Percentiles rank a stretch among this genome's conserved stretches.
phyloP scores from a whole-genome alignment of 2,329 filamentous ascomycete genomes.

The Amphichorda felina region DNA sequence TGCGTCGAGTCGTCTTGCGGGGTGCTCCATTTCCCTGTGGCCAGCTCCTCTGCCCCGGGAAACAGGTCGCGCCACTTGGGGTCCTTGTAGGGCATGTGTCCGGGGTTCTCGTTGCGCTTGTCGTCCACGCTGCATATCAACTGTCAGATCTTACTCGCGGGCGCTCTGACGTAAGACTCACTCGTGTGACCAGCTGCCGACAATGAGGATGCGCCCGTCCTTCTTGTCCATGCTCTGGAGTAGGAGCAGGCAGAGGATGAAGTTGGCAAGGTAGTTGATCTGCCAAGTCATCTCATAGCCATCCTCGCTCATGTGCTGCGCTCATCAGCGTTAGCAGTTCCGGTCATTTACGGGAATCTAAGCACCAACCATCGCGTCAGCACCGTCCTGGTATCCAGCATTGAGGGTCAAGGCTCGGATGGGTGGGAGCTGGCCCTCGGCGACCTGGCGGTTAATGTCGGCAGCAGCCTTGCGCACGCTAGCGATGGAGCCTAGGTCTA shows the following conservation, averaged over 20 bases:
- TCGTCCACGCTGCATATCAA: slow-evolving; percentile 16
- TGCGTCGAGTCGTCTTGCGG: too few relatives aligned
- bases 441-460: slow-evolving; percentile 15
- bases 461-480: slow-evolving; percentile 13
- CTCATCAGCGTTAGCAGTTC: too few relatives aligned
- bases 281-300: slow-evolving; percentile 20
- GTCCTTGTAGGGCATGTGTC: too few relatives aligned
- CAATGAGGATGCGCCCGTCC: slow-evolving; percentile 14
- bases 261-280: slow-evolving; percentile 18
- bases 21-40: too few relatives aligned
- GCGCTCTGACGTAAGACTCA: too few relatives aligned
- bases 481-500: slow-evolving; percentile 17
- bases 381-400: slow-evolving; percentile 12
- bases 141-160: too few relatives aligned
- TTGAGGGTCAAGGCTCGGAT: slow-evolving; percentile 26
- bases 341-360: not conserved
- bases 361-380: not conserved
- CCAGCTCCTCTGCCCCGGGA: too few relatives aligned
- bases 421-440: slow-evolving; percentile 19
- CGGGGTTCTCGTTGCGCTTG: too few relatives aligned
- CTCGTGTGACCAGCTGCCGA: slow-evolving; percentile 22
- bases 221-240: slow-evolving; percentile 18
- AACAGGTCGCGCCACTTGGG: too few relatives aligned
- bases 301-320: slow-evolving; percentile 15
- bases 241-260: slow-evolving; percentile 15